phyloP scores from a whole-genome alignment of 2,329 filamentous ascomycete species.

The Trichothecium sympodiale region DNA sequence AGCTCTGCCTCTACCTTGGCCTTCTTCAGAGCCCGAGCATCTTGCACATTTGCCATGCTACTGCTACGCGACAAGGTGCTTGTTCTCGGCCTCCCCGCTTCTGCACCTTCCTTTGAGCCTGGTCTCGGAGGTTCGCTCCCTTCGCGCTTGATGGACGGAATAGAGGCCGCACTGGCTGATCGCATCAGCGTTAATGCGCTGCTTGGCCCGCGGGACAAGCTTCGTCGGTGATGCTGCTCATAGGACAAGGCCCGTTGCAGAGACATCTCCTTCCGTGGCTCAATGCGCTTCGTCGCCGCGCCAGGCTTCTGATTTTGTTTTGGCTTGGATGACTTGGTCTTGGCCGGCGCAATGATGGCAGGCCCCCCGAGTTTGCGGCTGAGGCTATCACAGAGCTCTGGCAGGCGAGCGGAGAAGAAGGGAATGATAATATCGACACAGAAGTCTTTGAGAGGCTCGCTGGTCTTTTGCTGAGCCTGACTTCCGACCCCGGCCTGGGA shows the following conservation, averaged over 20 bases:
- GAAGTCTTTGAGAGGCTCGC: slow-evolving; percentile 62
- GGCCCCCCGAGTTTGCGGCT: slow-evolving; percentile 70
- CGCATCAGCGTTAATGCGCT: slow-evolving; percentile 53
- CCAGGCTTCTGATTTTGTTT: slow-evolving; percentile 40
- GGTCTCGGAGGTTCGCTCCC: slow-evolving; percentile 37
- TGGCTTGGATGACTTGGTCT: slow-evolving; percentile 34
- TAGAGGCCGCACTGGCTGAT: slow-evolving; percentile 46
- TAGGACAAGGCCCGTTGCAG: slow-evolving; percentile 53
- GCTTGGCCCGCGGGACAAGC: slow-evolving; percentile 44
- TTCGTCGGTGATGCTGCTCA: slow-evolving; percentile 42
- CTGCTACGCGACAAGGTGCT: slow-evolving; percentile 25
- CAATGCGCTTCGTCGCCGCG: slow-evolving; percentile 35
- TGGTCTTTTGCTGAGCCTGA: slow-evolving; percentile 28
- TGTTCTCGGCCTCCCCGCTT: neutral
- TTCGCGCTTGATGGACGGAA: slow-evolving; percentile 57
- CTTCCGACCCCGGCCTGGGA: slow-evolving; percentile 18
- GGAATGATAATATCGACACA: slow-evolving; percentile 72
- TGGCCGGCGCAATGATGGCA: slow-evolving; percentile 42
- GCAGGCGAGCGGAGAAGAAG: slow-evolving; percentile 70
- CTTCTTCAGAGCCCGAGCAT: slow-evolving; percentile 52
- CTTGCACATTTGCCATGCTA: slow-evolving; percentile 38
- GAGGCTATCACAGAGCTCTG: slow-evolving; percentile 56
- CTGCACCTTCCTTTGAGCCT: neutral
- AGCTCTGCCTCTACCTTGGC: slow-evolving; percentile 59
- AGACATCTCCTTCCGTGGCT: slow-evolving; percentile 30